Evolutionary conservation across 2,329 filamentous ascomycete species (phyloP), one percentile per base, ranked within the genome.

Genomic region (Paraphaeosphaeria sporulosa): DNA sequence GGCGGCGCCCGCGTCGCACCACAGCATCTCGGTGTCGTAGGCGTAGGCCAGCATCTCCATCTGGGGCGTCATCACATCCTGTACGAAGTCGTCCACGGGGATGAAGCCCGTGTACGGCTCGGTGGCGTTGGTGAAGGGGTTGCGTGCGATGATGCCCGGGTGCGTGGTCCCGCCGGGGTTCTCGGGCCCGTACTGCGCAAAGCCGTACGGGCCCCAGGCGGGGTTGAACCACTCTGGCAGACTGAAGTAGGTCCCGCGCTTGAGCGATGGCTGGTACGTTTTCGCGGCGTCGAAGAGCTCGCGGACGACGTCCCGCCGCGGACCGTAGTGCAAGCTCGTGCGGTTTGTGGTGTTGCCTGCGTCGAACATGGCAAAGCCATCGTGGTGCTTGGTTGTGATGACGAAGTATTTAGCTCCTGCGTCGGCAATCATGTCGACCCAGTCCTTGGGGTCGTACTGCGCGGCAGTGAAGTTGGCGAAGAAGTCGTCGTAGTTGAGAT

Each of bases 371-470:
- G 80, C 78, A 58, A 79, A 83, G 3, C 81, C 81, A 60, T 83
- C 81, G 62, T 83, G 81, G 58, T 82, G 81, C 62, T 83, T 83
- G 53, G 58, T 56, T 10, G 53, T 57, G n/a, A 56, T 73, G 1
- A 83, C 78, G 63, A 81, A 80, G 69, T 83, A 79, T 21, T 81
- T 80, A 7, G 84, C 84, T 8, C 83, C 84, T 1, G 83, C 78
- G 38, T 83, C 83, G 2, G 81, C 80, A 57, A 86, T 82, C 0
- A 86, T 77, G 63, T 85, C 83, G 1, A 85, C 82, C 83, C 83
- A 86, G 38, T 79, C 82, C 56, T 83, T 85, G 0, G 86, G 79
- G 62, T 85, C 77, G 63, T 78, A 87, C 1, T 69, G 68, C 0
- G 77, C 74, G 0, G 83, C 83, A 0, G 83, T 87, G 72, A 86